A percentile compares a stretch with the other conserved stretches of the same genome.
These are phyloP conservation scores for Fusarium bulbicola DNA, from an alignment of 2,329 filamentous ascomycete species.

Conservation along the genomic window DNA sequence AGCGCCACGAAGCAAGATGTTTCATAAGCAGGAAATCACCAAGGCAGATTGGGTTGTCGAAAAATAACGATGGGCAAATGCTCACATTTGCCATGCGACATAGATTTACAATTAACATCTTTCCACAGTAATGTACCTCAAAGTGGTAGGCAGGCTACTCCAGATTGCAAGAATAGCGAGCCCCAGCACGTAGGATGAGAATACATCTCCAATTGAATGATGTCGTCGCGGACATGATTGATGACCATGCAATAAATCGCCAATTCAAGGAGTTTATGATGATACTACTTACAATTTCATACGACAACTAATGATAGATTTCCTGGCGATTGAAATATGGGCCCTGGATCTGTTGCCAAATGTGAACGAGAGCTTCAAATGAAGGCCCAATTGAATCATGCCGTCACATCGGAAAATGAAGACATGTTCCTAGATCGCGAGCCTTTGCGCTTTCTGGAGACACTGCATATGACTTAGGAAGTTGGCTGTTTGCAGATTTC, in stretches of 20 bases:
- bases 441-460: background rate
- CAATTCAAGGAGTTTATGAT: background rate
- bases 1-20: background rate
- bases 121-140: background rate
- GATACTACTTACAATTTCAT: background rate
- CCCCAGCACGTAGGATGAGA: background rate
- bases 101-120: accelerated
- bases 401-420: too few species aligned
- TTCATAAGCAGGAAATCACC: background rate
- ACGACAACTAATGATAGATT: background rate
- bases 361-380: background rate
- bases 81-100: background rate
- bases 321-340: background rate
- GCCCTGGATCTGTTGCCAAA: accelerated
- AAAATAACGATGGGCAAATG: accelerated
- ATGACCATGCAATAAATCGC: background rate
- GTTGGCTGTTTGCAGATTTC: background rate
- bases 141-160: too few species aligned
- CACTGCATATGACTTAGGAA: background rate
- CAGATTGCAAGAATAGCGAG: too few species aligned
- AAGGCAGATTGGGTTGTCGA: accelerated
- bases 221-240: background rate
- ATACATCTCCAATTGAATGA: background rate
- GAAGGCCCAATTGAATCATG: background rate
- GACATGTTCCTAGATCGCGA: background rate